Conservation (phyloP, 441 rosid genomes). For the Brassica balearica region DNA sequence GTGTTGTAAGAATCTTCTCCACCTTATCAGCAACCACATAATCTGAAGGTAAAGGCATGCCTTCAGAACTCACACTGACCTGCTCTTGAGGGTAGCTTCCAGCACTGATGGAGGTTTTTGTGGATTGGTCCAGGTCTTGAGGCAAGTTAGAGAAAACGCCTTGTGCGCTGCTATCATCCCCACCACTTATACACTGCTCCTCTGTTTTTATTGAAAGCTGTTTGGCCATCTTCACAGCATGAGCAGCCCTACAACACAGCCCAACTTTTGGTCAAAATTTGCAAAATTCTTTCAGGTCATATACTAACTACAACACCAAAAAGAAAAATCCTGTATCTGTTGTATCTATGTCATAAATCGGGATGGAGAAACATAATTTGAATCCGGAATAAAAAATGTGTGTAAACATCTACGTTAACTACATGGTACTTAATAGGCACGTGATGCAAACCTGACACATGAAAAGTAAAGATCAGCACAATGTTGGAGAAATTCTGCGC, state of each 20-base stretch:
- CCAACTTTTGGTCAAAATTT: constrained; percentile 19
- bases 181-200: constrained; percentile 72
- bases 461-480: constrained; percentile 94
- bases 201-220: constrained; percentile 67
- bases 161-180: constrained; percentile 74
- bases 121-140: constrained; percentile 75
- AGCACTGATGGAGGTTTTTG: constrained; percentile 73
- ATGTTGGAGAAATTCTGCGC: constrained; percentile 81
- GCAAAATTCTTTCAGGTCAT: constrained; percentile 19
- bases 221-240: constrained; percentile 85
- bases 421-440: constrained; percentile 62
- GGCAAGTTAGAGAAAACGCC: constrained; percentile 72
- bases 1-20: constrained; percentile 46
- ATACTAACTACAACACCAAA: constrained; percentile 22
- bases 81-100: constrained; percentile 90
- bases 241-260: constrained; percentile 73
- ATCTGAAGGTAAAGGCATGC: constrained; percentile 52
- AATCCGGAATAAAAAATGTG: constrained; percentile 1
- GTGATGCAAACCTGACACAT: constrained; percentile 81
- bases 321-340: not conserved
- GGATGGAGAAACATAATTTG: constrained; percentile 9
- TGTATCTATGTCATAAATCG: constrained; percentile 10
- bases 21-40: constrained; percentile 51
- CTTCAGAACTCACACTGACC: constrained; percentile 88
- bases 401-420: not conserved